These are phyloP conservation scores for Pisolithus microcarpus DNA, from an alignment of 768 basidiomycete species.

Conservation along the genomic window DNA sequence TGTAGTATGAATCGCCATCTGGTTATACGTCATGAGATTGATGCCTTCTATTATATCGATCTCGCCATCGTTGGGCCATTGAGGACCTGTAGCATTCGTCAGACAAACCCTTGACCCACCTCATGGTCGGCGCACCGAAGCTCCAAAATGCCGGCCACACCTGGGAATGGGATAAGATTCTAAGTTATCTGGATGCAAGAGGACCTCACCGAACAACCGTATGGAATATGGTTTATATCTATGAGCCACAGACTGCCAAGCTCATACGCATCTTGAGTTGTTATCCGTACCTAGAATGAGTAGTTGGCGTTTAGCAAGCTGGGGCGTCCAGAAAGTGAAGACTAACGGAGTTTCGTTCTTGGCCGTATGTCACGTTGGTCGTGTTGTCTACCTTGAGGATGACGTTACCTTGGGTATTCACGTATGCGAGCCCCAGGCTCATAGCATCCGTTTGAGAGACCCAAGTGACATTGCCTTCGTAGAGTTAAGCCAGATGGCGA, in stretches of 20 bases:
- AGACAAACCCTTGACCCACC: not conserved
- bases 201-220: constrained; percentile 48
- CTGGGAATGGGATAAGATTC: constrained; percentile 4
- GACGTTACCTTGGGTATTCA: constrained; percentile 55
- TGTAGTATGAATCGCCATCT: constrained; percentile 50
- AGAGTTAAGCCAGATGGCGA: not conserved
- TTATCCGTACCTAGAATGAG: constrained; percentile 36
- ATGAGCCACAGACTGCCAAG: constrained; percentile 42
- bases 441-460: constrained; percentile 41
- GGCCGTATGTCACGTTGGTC: constrained; percentile 42
- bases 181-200: constrained; percentile 1
- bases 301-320: constrained; percentile 1
- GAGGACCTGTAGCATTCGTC: constrained; percentile 12
- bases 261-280: constrained; percentile 35
- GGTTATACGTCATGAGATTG: constrained; percentile 44
- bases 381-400: constrained; percentile 72
- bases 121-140: constrained; percentile 13
- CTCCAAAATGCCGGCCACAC: constrained; percentile 30
- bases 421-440: constrained; percentile 45
- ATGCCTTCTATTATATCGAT: constrained; percentile 59
- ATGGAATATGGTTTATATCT: constrained; percentile 44
- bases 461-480: constrained; percentile 57
- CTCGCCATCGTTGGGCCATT: constrained; percentile 44
- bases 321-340: constrained; percentile 5
- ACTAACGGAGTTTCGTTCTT: constrained; percentile 53